Evolutionary conservation across 805 yeast genomes (phyloP).

Genomic region (Ogataea wickerhamii): DNA sequence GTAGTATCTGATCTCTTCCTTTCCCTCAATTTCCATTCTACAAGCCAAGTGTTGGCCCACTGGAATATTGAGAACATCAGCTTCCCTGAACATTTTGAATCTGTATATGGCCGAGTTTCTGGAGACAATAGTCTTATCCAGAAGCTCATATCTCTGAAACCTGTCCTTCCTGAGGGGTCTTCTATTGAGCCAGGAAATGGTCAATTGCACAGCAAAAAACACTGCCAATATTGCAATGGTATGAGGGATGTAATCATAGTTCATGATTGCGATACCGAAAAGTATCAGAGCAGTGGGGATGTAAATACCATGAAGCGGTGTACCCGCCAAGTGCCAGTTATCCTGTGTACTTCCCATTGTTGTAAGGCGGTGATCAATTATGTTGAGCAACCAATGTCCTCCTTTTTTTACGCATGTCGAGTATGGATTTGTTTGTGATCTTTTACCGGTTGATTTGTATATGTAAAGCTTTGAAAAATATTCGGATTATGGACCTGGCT

Average conservation of each 20-base stretch:
- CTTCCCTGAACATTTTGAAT: constrained; percentile 58
- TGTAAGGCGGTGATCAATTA: too few species aligned
- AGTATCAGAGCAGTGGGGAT: constrained; percentile 63
- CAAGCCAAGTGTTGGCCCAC: constrained; percentile 76
- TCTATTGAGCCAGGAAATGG: constrained; percentile 33
- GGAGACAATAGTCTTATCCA: constrained; percentile 70
- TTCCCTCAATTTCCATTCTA: constrained; percentile 42
- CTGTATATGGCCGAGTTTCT: constrained; percentile 72
- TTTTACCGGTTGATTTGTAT: neutral
- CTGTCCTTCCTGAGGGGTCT: constrained; percentile 45
- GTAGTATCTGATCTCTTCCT: constrained; percentile 61
- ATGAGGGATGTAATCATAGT: constrained; percentile 47
- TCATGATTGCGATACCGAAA: constrained; percentile 56
- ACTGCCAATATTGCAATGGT: constrained; percentile 39
- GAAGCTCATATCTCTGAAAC: constrained; percentile 65
- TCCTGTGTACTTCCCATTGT: constrained; percentile 9
- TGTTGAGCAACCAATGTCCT: too few species aligned
- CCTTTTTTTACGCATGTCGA: constrained; percentile 1
- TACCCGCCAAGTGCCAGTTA: constrained; percentile 51
- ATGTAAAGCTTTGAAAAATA: neutral
- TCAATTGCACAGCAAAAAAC: constrained; percentile 34
- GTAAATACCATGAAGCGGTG: constrained; percentile 72
- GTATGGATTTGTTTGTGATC: too few species aligned
- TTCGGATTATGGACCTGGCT: too few species aligned
- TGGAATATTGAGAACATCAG: constrained; percentile 62